Evolutionary conservation across 352 stramenopile species (phyloP), one percentile per base, ranked within the genome.

Genomic region (Phytophthora cactorum): DNA sequence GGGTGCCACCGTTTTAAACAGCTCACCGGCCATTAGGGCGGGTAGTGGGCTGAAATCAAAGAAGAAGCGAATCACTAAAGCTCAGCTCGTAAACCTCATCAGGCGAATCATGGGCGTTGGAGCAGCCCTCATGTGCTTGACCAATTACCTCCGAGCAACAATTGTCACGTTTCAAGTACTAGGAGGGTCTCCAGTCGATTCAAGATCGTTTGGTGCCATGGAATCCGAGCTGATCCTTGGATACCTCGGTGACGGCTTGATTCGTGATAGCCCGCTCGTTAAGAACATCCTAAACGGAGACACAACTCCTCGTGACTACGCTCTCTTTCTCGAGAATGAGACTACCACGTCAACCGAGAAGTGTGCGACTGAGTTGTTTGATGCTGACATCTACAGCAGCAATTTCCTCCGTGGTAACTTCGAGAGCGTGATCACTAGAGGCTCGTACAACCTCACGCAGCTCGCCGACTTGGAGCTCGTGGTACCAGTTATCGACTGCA

Each of bases 401-500:
- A 32, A 31, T 1, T 84, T 81, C 58, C 52, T 83, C 14, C 66
- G 74, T 1, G 11, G 45, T 10, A 59, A 72, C 22, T 79, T 77
- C 36, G 50, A 62, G 8, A 64, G 43, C 0, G n/a, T 82, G 6
- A 52, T 65, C 1, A 14, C 29, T 7, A 63, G 59, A 4, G 51
- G 65, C 2, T 59, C 63, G 0, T 81, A 82, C 59, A 75, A 77
- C 28, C 28, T 83, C 31, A 68, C 72, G 4, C 67, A 79, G n/a
- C 45, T 88, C 5, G 22, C 49, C 29, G 52, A 64, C 1, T 51
- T 60, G 6, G 72, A 88, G 34, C 63, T 86, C 3, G 65, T 82
- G 2, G 17, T 75, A 0, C 77, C 77, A 4, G 69, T 88, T 1
- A 71, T 88, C 10, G 77, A 88, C 49, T 88, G 79, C 53, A 61